Percentiles rank a stretch among this genome's conserved stretches.
Conservation (phyloP, 768 basidiomycete genomes). For the Termitomyces sp. region DNA sequence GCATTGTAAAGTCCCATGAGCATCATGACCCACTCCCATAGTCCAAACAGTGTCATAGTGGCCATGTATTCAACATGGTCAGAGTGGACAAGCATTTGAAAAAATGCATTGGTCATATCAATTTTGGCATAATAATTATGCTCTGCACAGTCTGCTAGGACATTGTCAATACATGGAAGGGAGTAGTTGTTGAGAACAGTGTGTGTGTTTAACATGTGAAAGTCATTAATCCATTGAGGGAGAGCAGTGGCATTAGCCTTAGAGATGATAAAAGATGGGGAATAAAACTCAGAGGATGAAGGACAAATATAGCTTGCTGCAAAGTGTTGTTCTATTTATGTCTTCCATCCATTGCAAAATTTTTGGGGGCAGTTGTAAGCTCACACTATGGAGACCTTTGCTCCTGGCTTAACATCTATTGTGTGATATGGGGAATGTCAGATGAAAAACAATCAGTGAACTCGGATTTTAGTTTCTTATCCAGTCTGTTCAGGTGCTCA, state of each 20-base stretch:
- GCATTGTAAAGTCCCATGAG: constrained; percentile 32
- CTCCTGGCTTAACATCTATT: background rate
- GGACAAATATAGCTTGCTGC: background rate
- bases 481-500: too few species aligned
- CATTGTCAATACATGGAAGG: constrained; percentile 18
- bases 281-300: background rate
- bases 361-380: background rate
- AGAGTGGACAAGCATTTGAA: constrained; percentile 27
- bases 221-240: too few species aligned
- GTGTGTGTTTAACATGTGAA: too few species aligned
- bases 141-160: constrained; percentile 10
- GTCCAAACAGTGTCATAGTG: too few species aligned
- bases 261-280: too few species aligned
- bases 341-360: background rate
- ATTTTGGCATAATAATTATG: background rate
- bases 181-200: constrained; percentile 19
- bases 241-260: too few species aligned
- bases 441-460: background rate
- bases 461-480: background rate
- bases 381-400: background rate
- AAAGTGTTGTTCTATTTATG: background rate
- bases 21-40: constrained; percentile 39
- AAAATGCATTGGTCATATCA: constrained; percentile 9
- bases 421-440: background rate
- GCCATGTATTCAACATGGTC: constrained; percentile 8